Evolutionary conservation across 371 early-diverging fungal genomes (phyloP).

Genomic region (Mortierella sp.): DNA sequence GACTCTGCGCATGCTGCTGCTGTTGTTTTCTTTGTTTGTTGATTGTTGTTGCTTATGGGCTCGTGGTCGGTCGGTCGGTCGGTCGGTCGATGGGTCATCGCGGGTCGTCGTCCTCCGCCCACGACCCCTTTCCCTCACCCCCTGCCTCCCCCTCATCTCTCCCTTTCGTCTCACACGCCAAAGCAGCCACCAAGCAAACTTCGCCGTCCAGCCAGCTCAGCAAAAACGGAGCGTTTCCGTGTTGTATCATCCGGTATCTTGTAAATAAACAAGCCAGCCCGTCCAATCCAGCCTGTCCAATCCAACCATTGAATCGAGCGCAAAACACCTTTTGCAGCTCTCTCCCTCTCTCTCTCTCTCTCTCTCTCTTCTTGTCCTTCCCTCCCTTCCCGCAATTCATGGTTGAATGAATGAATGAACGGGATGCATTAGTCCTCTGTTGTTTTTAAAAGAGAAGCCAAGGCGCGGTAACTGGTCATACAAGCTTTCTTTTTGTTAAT

Average conservation of each 20-base stretch:
- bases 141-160: not conserved
- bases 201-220: conserved; percentile 4
- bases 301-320: not conserved
- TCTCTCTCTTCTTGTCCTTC: not conserved
- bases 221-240: conserved; percentile 11
- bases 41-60: not conserved
- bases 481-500: not conserved
- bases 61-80: not conserved
- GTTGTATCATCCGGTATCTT: not conserved
- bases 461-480: not conserved
- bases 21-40: not conserved
- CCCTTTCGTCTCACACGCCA: not conserved
- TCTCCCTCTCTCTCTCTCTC: not conserved
- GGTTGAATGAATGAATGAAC: not conserved
- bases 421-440: not conserved
- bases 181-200: not conserved
- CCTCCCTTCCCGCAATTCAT: not conserved
- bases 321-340: conserved; percentile 8
- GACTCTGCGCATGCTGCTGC: not conserved
- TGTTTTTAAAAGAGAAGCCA: not conserved
- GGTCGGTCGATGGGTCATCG: not conserved
- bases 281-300: not conserved
- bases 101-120: not conserved
- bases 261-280: not conserved
- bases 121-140: not conserved